Conservation (phyloP, 768 basidiomycete species). For the Zangia roseola region DNA sequence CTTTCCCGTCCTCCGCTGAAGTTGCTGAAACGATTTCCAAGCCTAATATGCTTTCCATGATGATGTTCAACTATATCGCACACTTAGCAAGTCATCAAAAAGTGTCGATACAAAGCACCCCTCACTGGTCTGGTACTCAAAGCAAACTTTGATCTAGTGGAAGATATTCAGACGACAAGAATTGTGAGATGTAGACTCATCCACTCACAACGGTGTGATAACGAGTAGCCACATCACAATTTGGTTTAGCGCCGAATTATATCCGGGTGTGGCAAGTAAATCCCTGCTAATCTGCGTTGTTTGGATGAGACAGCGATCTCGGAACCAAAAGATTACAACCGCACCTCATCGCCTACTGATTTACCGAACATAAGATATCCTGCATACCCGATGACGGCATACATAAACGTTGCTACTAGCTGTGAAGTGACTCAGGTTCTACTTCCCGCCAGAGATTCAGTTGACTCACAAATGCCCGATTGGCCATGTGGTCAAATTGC, state of each 20-base stretch:
- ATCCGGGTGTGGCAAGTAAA: conserved; percentile 69
- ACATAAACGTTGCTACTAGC: conserved; percentile 62
- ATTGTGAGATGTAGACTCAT: background rate
- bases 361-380: conserved; percentile 94
- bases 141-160: conserved; percentile 78
- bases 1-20: conserved; percentile 28
- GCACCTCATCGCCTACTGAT: conserved; percentile 75
- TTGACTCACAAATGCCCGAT: conserved; percentile 76
- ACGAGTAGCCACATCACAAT: conserved; percentile 87
- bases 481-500: conserved; percentile 78
- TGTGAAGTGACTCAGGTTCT: conserved; percentile 23
- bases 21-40: conserved; percentile 43
- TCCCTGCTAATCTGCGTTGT: conserved; percentile 73
- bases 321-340: conserved; percentile 10
- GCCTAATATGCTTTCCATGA: conserved; percentile 75
- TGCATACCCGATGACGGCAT: conserved; percentile 67
- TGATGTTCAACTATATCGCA: conserved; percentile 65
- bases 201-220: conserved; percentile 62
- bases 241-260: conserved; percentile 67
- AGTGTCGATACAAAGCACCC: background rate
- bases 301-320: background rate
- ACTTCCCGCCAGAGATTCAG: background rate
- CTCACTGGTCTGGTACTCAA: conserved; percentile 77
- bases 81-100: background rate
- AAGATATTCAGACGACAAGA: conserved; percentile 13